These are phyloP conservation scores for Orobanche coerulescens DNA, from an alignment of 257 asterid genomes.

Conservation along the genomic window DNA sequence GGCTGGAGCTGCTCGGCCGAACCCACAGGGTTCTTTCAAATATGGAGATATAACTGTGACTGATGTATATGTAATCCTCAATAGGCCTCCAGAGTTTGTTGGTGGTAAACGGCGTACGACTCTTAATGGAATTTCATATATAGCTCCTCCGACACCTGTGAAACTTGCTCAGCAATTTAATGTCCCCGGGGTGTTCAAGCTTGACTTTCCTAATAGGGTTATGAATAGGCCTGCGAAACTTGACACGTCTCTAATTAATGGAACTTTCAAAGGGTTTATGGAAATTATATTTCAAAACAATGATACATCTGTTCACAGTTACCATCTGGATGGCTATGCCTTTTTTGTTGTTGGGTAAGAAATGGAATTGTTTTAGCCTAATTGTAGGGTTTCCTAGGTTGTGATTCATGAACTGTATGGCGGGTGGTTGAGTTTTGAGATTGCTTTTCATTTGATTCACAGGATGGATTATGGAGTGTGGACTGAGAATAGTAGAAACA, in stretches of 20 bases:
- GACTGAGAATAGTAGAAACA: slow-evolving; percentile 82
- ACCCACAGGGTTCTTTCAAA: slow-evolving; percentile 91
- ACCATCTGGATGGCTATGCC: slow-evolving; percentile 88
- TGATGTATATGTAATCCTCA: slow-evolving; percentile 66
- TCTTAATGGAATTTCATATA: slow-evolving; percentile 72
- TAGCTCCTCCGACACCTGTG: slow-evolving; percentile 77
- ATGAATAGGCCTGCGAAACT: slow-evolving; percentile 75
- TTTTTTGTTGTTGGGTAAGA: slow-evolving; percentile 95
- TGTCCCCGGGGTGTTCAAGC: slow-evolving; percentile 70
- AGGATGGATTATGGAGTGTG: slow-evolving; percentile 95
- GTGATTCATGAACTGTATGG: slow-evolving; percentile 1
- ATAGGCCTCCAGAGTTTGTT: slow-evolving; percentile 68
- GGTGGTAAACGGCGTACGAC: slow-evolving; percentile 78
- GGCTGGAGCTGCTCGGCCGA: slow-evolving; percentile 95
- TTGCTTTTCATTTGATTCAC: slow-evolving; percentile 14
- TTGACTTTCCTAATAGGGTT: slow-evolving; percentile 74
- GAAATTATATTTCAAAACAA: slow-evolving; percentile 90
- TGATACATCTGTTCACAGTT: slow-evolving; percentile 68
- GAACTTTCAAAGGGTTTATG: slow-evolving; percentile 82
- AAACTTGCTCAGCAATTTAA: slow-evolving; percentile 77
- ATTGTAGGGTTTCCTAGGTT: neutral
- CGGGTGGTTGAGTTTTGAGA: slow-evolving; percentile 15
- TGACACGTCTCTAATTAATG: slow-evolving; percentile 73
- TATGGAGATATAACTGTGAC: slow-evolving; percentile 88
- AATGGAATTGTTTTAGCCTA: slow-evolving; percentile 7